Conservation (phyloP, 495 filamentous ascomycete genomes). For the Copromyces sp. region DNA sequence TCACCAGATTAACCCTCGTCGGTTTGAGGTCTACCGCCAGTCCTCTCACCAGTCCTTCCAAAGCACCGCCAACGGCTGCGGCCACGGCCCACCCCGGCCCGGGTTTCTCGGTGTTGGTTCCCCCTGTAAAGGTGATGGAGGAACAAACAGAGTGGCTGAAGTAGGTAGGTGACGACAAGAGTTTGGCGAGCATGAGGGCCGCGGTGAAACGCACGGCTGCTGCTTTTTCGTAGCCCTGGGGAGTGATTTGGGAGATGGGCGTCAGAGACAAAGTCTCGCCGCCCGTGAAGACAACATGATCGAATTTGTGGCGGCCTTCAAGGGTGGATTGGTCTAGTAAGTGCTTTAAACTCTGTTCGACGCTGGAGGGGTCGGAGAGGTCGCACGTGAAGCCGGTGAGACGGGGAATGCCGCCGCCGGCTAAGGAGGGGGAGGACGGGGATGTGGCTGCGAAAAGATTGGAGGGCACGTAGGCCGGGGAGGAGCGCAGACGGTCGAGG, state of each 20-base stretch:
- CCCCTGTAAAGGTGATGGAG: constrained; percentile 39
- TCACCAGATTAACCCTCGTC: constrained; percentile 16
- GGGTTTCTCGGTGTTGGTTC: constrained; percentile 19
- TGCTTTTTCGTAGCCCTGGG: constrained; percentile 25
- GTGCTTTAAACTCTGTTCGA: constrained; percentile 30
- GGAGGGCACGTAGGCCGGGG: constrained; percentile 17
- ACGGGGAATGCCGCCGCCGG: background rate
- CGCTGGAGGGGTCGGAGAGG: constrained; percentile 32
- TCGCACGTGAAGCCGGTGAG: constrained; percentile 38
- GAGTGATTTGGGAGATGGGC: constrained; percentile 27
- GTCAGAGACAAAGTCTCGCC: constrained; percentile 29
- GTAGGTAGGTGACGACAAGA: constrained; percentile 27
- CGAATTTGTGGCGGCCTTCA: constrained; percentile 25
- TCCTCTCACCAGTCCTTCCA: constrained; percentile 6
- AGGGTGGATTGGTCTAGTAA: constrained; percentile 32
- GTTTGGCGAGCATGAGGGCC: constrained; percentile 42
- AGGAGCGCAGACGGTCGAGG: constrained; percentile 26
- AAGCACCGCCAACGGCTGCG: background rate
- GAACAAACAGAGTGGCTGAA: constrained; percentile 9
- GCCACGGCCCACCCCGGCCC: background rate
- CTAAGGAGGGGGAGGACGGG: background rate
- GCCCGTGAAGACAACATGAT: constrained; percentile 56
- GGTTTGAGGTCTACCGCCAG: constrained; percentile 9
- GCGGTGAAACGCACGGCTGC: constrained; percentile 40
- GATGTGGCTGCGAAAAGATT: background rate